phyloP scores from a whole-genome alignment of 2,329 filamentous ascomycete species.

The Cytospora paraplurivora region DNA sequence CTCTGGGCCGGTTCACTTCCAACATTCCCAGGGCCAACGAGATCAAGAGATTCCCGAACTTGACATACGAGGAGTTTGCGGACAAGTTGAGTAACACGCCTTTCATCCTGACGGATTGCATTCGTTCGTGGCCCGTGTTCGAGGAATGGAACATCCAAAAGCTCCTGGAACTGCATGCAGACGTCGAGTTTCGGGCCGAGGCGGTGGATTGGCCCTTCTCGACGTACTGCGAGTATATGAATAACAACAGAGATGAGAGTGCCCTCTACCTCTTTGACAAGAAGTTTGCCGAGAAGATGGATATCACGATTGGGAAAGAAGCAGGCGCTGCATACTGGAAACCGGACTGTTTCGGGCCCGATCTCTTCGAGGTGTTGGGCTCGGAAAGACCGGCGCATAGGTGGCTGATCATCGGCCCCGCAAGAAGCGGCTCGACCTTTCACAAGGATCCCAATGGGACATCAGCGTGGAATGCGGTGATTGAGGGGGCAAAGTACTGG shows the following conservation, averaged over 20 bases:
- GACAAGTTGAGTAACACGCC: constrained; percentile 75
- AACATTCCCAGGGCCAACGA: constrained; percentile 74
- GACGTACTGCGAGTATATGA: constrained; percentile 84
- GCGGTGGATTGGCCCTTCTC: constrained; percentile 87
- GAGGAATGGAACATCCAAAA: constrained; percentile 71
- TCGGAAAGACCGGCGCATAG: constrained; percentile 80
- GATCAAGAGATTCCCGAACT: constrained; percentile 68
- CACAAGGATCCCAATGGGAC: constrained; percentile 79
- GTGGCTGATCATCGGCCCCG: constrained; percentile 90
- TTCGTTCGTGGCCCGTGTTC: constrained; percentile 80
- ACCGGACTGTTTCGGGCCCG: constrained; percentile 81
- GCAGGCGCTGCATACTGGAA: constrained; percentile 68
- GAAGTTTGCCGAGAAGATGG: constrained; percentile 84
- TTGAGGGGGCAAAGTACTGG: constrained; percentile 94
- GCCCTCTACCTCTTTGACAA: constrained; percentile 92
- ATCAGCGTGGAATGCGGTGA: constrained; percentile 91
- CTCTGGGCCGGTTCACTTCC: constrained; percentile 64
- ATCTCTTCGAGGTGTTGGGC: constrained; percentile 80
- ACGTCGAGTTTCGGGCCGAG: constrained; percentile 81
- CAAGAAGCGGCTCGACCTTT: constrained; percentile 87
- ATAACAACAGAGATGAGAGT: constrained; percentile 77
- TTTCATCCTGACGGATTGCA: constrained; percentile 82
- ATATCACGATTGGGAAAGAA: constrained; percentile 60
- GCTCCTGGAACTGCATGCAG: constrained; percentile 64
- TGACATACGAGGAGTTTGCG: constrained; percentile 74